Evolutionary conservation across 2,329 filamentous ascomycete species (phyloP).

Genomic region (Fusarium sublunatum): DNA sequence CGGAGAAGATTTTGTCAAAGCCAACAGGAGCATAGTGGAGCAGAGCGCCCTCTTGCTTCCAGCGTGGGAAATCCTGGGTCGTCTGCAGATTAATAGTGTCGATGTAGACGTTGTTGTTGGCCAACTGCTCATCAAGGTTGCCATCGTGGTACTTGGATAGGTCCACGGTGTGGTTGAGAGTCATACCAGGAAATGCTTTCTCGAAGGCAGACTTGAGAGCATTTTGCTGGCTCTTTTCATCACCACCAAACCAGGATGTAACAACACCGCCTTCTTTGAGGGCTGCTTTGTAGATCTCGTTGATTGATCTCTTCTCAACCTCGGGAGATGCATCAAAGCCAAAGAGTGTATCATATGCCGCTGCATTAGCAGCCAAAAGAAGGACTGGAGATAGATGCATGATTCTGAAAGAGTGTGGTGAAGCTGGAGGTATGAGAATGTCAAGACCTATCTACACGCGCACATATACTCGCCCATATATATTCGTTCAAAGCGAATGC

Average conservation of each 20-base stretch:
- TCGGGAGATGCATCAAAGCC: constrained; percentile 11
- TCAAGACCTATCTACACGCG: no score
- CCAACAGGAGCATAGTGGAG: constrained; percentile 58
- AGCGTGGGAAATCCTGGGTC: constrained; percentile 60
- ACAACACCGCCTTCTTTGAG: constrained; percentile 59
- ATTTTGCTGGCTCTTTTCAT: constrained; percentile 55
- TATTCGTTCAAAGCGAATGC: no score
- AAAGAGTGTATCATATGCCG: no score
- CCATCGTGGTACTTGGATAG: constrained; percentile 65
- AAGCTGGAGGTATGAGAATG: no score
- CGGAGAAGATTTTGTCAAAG: constrained; percentile 54
- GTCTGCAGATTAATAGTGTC: constrained; percentile 62
- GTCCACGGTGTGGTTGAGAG: constrained; percentile 64
- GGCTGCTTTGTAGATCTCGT: constrained; percentile 62
- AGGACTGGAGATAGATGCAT: no score
- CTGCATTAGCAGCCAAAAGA: no score
- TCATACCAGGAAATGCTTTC: constrained; percentile 59
- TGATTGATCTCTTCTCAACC: constrained; percentile 57
- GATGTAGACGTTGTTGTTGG: constrained; percentile 50
- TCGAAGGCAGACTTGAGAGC: constrained; percentile 57
- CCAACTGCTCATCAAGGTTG: constrained; percentile 58
- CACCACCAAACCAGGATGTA: constrained; percentile 60
- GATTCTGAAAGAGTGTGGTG: no score
- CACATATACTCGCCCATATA: no score
- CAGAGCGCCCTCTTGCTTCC: constrained; percentile 57